phyloP scores from a whole-genome alignment of 352 stramenopile genomes.

The Globisporangium sylvaticum region DNA sequence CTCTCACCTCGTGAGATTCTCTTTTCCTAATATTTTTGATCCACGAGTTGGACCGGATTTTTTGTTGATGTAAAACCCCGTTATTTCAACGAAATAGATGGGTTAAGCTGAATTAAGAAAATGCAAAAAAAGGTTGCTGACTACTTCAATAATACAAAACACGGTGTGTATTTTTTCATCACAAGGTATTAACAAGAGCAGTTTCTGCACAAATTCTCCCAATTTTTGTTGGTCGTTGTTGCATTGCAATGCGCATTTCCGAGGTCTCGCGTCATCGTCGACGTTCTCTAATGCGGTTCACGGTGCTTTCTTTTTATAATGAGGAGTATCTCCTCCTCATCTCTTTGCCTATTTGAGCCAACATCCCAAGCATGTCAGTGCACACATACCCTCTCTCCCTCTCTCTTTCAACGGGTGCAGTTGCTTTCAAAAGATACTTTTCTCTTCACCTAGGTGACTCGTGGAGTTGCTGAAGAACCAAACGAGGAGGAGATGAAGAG shows the following conservation, averaged over 20 bases:
- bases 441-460: background rate
- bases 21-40: too few relatives aligned
- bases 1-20: too few relatives aligned
- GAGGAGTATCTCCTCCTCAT: too few relatives aligned
- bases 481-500: background rate
- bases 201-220: background rate
- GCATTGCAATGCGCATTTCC: background rate
- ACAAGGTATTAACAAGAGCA: background rate
- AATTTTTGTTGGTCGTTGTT: background rate
- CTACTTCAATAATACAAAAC: too few relatives aligned
- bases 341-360: background rate
- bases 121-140: too few relatives aligned
- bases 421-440: background rate
- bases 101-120: too few relatives aligned
- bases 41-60: too few relatives aligned
- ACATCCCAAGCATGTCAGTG: background rate
- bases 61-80: too few relatives aligned
- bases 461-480: background rate
- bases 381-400: background rate
- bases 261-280: background rate
- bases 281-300: background rate
- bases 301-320: background rate
- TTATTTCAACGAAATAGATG: too few relatives aligned
- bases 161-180: too few relatives aligned
- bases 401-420: background rate